These are phyloP conservation scores for Biscogniauxia sp. DNA, from an alignment of 2,329 filamentous ascomycete species.

Conservation along the genomic window DNA sequence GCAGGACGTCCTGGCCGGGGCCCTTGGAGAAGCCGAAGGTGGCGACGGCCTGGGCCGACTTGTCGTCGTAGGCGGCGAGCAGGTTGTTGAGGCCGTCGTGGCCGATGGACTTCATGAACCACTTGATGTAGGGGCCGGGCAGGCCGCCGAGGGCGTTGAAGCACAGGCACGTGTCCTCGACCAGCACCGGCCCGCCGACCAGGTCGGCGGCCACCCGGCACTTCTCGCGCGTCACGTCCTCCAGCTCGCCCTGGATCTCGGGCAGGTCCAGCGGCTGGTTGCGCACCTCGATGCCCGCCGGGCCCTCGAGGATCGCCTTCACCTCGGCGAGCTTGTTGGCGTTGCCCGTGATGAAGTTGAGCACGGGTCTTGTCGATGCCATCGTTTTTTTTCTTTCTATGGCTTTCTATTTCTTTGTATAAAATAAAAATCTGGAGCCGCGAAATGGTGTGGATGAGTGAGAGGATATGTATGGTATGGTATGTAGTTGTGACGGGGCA, in stretches of 20 bases:
- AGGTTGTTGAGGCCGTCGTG: slow-evolving; percentile 87
- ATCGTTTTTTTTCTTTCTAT: slow-evolving; percentile 40
- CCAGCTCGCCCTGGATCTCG: slow-evolving; percentile 88
- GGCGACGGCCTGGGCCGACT: slow-evolving; percentile 88
- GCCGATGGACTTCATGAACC: slow-evolving; percentile 83
- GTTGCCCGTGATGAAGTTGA: slow-evolving; percentile 98
- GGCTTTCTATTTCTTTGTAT: background rate
- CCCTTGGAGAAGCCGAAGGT: slow-evolving; percentile 92
- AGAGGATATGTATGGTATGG: too few relatives aligned
- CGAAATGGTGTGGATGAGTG: background rate
- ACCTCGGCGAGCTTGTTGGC: slow-evolving; percentile 91
- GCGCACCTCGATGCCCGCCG: slow-evolving; percentile 63
- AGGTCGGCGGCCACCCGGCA: slow-evolving; percentile 75
- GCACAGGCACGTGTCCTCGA: slow-evolving; percentile 93
- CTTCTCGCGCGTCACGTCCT: slow-evolving; percentile 89
- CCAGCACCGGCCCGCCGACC: slow-evolving; percentile 75
- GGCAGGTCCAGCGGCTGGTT: slow-evolving; percentile 76
- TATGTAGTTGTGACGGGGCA: too few relatives aligned
- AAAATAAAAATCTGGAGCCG: too few relatives aligned
- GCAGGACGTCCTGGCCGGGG: slow-evolving; percentile 75
- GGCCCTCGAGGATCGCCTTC: slow-evolving; percentile 73
- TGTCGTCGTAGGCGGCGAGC: slow-evolving; percentile 83
- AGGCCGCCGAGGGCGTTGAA: slow-evolving; percentile 89
- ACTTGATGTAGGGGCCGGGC: slow-evolving; percentile 96
- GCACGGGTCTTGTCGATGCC: slow-evolving; percentile 30